These are phyloP conservation scores for Boletus fagicola DNA, from an alignment of 768 basidiomycete species.

Conservation along the genomic window DNA sequence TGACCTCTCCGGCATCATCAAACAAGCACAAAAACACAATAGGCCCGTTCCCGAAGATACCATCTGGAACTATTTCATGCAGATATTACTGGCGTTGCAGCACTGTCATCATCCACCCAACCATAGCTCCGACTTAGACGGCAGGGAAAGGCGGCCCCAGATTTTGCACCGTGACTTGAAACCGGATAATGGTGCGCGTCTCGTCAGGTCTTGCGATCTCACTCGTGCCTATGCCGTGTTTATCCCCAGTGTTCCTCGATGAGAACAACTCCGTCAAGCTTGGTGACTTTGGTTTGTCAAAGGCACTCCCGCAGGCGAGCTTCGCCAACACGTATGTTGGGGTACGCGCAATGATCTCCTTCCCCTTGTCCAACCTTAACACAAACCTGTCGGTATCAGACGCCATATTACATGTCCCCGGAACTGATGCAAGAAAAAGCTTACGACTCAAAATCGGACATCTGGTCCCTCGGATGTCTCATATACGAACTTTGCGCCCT, in stretches of 20 bases:
- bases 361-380: not conserved
- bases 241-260: constrained; percentile 78
- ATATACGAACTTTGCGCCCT: constrained; percentile 95
- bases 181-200: constrained; percentile 85
- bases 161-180: constrained; percentile 95
- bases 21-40: constrained; percentile 64
- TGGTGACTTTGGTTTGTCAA: constrained; percentile 95
- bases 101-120: constrained; percentile 85
- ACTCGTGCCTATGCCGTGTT: not conserved
- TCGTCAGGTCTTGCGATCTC: not conserved
- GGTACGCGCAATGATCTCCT: constrained; percentile 45
- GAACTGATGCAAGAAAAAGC: constrained; percentile 97
- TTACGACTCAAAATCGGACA: constrained; percentile 97
- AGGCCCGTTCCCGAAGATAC: constrained; percentile 86
- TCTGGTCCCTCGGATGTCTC: constrained; percentile 97
- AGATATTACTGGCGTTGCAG: constrained; percentile 84
- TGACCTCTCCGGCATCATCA: constrained; percentile 87
- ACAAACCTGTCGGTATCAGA: constrained; percentile 60
- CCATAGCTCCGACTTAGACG: constrained; percentile 36
- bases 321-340: constrained; percentile 98
- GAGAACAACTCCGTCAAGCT: constrained; percentile 85
- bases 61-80: constrained; percentile 95
- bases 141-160: constrained; percentile 59
- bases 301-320: constrained; percentile 81
- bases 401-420: constrained; percentile 99